phyloP scores from a whole-genome alignment of 139 green algal species.

The Chlorella vulgaris region DNA sequence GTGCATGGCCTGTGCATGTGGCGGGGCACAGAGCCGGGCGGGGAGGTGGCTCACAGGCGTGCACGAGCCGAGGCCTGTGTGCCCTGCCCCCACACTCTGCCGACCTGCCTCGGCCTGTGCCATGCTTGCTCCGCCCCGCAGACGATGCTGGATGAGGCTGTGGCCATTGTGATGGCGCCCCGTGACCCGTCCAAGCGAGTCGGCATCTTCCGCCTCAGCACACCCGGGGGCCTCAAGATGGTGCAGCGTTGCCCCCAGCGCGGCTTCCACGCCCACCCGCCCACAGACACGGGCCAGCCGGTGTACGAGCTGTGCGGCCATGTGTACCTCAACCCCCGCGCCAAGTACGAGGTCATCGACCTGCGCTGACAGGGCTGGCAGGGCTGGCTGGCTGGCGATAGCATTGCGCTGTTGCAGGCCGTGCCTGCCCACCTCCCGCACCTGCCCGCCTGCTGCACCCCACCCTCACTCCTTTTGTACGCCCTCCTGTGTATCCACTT shows the following conservation, averaged over 20 bases:
- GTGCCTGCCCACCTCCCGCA: too few species aligned
- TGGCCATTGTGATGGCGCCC: constrained; percentile 97
- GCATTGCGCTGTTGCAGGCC: too few species aligned
- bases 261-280: constrained; percentile 90
- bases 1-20: not conserved
- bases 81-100: not conserved
- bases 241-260: constrained; percentile 85
- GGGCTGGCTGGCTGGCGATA: too few species aligned
- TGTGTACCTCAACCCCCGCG: constrained; percentile 87
- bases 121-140: constrained; percentile 45
- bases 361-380: constrained; percentile 55
- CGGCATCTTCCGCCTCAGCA: constrained; percentile 93
- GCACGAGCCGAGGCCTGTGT: too few species aligned
- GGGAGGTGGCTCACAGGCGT: too few species aligned
- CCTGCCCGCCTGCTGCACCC: too few species aligned
- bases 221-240: constrained; percentile 84
- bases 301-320: constrained; percentile 94
- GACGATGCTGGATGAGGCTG: constrained; percentile 92
- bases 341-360: constrained; percentile 85
- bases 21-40: too few species aligned
- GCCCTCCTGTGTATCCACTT: too few species aligned
- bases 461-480: too few species aligned
- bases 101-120: not conserved
- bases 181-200: constrained; percentile 62
- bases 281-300: constrained; percentile 74